These are phyloP conservation scores for Metschnikowia colocasiae DNA, from an alignment of 805 yeast species.

Conservation along the genomic window DNA sequence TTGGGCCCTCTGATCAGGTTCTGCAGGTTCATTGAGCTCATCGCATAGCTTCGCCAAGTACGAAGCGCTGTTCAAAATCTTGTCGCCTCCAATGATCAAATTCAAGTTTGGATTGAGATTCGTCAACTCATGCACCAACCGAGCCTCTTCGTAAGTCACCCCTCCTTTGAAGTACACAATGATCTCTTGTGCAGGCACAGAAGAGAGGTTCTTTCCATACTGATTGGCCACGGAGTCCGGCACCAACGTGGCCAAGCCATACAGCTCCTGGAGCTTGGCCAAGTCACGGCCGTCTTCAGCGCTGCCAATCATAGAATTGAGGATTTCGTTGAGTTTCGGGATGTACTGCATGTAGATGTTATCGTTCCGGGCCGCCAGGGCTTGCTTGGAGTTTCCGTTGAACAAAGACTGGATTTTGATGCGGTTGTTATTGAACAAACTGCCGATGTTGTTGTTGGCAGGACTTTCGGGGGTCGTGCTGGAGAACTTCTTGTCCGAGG, in stretches of 20 bases:
- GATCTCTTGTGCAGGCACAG: slow-evolving; percentile 55
- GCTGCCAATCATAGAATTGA: slow-evolving; percentile 20
- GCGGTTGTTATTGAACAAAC: slow-evolving; percentile 31
- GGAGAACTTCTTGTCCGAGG: slow-evolving; percentile 2
- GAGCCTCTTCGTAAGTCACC: slow-evolving; percentile 86
- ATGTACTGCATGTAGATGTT: slow-evolving; percentile 89
- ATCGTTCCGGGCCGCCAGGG: slow-evolving; percentile 36
- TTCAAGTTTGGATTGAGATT: slow-evolving; percentile 53
- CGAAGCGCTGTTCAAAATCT: slow-evolving; percentile 30
- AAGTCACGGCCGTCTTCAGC: slow-evolving; percentile 7
- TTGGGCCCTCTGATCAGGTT: slow-evolving; percentile 31
- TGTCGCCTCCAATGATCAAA: slow-evolving; percentile 73
- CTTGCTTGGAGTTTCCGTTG: slow-evolving; percentile 20
- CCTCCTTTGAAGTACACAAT: slow-evolving; percentile 81
- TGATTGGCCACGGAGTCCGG: slow-evolving; percentile 34
- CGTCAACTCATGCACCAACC: slow-evolving; percentile 72
- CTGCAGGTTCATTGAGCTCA: slow-evolving; percentile 20
- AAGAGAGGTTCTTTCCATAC: slow-evolving; percentile 20
- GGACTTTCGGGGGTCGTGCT: not conserved
- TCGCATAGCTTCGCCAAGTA: slow-evolving; percentile 37
- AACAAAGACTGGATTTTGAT: slow-evolving; percentile 30
- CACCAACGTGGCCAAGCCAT: slow-evolving; percentile 33
- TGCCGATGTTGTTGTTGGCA: slow-evolving; percentile 23
- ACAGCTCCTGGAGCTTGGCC: slow-evolving; percentile 8
- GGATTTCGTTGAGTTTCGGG: slow-evolving; percentile 60